Base-by-base conservation (phyloP, 116 monocot species). In the Iris pallida region DNA sequence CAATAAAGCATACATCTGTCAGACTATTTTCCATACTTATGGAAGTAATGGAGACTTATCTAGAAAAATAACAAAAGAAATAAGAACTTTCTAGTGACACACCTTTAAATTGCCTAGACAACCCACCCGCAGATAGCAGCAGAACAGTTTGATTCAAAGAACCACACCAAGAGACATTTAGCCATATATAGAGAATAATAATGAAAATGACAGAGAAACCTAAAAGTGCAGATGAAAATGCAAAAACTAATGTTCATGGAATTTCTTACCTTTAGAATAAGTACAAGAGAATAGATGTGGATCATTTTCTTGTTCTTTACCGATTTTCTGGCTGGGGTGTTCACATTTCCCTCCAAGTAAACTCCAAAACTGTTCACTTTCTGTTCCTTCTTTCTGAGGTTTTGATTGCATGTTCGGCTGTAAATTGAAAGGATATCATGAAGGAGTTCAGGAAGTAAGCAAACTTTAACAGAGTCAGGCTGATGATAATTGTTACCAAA, bases 361-460 rank as follows among this genome's bases (percentile, higher is more conserved):
- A 74, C 61, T 79, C 90, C 87, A 87, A 75, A 90, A 90, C 14
- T 69, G 79, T 72, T 81, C 87, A 42, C 76, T 75, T 87, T 90
- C 90, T 46, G 61, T 70, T 43, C 87, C 87, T 77, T 90, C 90
- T 64, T 81, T 90, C 60, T 79, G 69, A 66, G 79, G 64, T 75
- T 71, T 80, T 10, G 73, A 62, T 15, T 84, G 86, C 68, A 78
- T 59, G 66, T 81, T 65, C 49, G 90, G 86, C 90, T 90, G 75
- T 16, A 53, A 45, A 73, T 61, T 9, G 9, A 64, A 65, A 20
- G 16, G 6, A 59, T 20, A 54, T 43, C 8, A 19, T 6, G n/a
- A 71, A 45, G 8, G 14, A 58, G 4, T 45, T 46, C 1, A 30
- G 15, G 5, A 56, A 45, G 53, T 10, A 61, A n/a, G 59, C 16